Conservation (phyloP, 2,329 filamentous ascomycete genomes). For the Dactylellina leptospora region DNA sequence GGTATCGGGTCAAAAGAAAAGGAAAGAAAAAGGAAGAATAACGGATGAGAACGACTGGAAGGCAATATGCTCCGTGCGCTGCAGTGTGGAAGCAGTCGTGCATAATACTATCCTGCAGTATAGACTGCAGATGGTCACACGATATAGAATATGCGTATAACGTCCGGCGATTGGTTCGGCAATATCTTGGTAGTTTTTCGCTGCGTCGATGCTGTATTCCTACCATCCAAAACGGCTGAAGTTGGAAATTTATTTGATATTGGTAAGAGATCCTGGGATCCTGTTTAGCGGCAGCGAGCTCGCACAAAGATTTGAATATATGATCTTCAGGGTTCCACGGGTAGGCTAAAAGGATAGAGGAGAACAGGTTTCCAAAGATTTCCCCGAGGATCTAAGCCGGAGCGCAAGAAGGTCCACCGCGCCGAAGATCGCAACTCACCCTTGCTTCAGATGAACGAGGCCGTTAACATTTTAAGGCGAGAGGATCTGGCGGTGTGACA, state of each 20-base stretch:
- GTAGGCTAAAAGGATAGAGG: constrained; percentile 23
- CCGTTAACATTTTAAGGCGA: constrained; percentile 10
- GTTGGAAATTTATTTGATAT: constrained; percentile 8
- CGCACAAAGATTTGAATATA: constrained; percentile 16
- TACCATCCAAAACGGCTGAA: constrained; percentile 5
- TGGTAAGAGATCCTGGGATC: background rate
- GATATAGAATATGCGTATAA: constrained; percentile 26
- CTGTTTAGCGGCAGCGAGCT: constrained; percentile 6
- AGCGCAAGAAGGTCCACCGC: constrained; percentile 19
- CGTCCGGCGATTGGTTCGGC: constrained; percentile 15
- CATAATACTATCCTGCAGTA: constrained; percentile 36
- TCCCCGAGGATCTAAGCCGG: background rate
- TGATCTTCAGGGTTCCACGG: constrained; percentile 42
- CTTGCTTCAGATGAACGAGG: background rate
- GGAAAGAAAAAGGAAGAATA: background rate
- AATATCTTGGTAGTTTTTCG: constrained; percentile 23
- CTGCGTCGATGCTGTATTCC: constrained; percentile 9
- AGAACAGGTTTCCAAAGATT: constrained; percentile 11
- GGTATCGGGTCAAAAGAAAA: background rate
- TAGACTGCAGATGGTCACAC: constrained; percentile 44
- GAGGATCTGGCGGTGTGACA: constrained; percentile 21
- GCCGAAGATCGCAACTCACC: constrained; percentile 1
- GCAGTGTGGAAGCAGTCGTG: constrained; percentile 2
- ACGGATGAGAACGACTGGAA: background rate
- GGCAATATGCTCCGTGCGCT: background rate